A percentile compares a stretch with the other conserved stretches of the same genome.
phyloP scores from a whole-genome alignment of 306 rosid species.

The Pyrus betulifolia region DNA sequence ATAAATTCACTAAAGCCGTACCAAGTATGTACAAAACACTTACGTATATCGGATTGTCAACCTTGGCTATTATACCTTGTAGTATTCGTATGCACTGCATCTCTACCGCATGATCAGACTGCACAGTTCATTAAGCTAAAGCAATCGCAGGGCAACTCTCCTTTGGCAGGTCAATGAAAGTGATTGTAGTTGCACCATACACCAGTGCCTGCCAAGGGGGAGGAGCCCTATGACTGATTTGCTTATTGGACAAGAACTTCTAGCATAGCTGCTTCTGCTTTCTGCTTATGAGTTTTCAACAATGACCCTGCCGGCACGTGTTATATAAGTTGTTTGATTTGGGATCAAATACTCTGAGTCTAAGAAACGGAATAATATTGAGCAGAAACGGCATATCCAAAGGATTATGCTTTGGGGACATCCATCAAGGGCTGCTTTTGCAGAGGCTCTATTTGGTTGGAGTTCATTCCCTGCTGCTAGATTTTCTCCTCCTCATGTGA shows the following conservation, averaged over 20 bases:
- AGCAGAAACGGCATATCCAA: slow-evolving; percentile 33
- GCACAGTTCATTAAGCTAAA: slow-evolving; percentile 26
- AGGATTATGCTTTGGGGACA: slow-evolving; percentile 12
- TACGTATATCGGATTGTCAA: background rate
- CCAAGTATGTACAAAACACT: background rate
- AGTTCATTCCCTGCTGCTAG: background rate
- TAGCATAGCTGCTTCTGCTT: slow-evolving; percentile 2
- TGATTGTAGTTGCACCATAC: background rate
- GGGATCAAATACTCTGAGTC: background rate
- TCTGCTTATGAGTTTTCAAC: background rate
- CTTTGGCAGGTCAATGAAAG: slow-evolving; percentile 32
- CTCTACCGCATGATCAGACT: background rate
- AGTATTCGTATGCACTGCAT: background rate
- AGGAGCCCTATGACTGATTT: slow-evolving; percentile 55
- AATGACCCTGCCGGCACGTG: background rate
- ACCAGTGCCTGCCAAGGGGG: slow-evolving; percentile 44
- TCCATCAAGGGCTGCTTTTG: background rate
- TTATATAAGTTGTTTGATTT: slow-evolving; percentile 21
- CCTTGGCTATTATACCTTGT: slow-evolving; percentile 28
- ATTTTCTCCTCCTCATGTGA: background rate
- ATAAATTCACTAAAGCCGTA: background rate
- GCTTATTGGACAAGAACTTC: slow-evolving; percentile 20
- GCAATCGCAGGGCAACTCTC: slow-evolving; percentile 59
- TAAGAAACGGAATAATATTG: slow-evolving; percentile 20
- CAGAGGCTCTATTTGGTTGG: background rate